Base-by-base conservation (phyloP, 192 early-diverging fungal species). In the Linnemannia elongata region DNA sequence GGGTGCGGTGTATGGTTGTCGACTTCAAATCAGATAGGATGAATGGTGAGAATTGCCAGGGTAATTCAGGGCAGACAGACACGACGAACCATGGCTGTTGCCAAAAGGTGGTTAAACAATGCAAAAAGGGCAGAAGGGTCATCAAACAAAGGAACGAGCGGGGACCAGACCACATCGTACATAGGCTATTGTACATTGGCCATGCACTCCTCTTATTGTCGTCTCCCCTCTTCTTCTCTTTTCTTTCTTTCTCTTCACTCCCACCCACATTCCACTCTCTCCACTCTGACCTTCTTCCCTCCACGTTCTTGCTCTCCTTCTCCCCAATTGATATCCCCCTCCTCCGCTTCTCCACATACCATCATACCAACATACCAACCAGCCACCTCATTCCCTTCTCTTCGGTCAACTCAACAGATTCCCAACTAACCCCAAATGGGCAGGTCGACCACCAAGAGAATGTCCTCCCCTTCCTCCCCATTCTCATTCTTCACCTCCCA, bases 401-500 rank as follows among this genome's bases (percentile, higher is more conserved):
- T 15, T 6, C 13, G 60, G 35, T 66, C 60, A 66, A 66, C 60
- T 66, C 27, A 10, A 15, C 1, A 13, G 3, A 4, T 3, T 66
- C 17, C 27, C 30, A 27, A 33, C 30, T 33, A 66, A 12, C 27
- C 60, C 27, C 60, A 33, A 66, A 66, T 66, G 60, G 60, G 60
- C 60, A 66, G 60, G 60, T 66, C 60, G 30, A 27, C 60, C 3
- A 30, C 3, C n/a, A 66, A 66, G 2, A 12, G 60, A 71, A 71
- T 71, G 69, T 30, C 44, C 44, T 45, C 44, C 22, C 41, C 4
- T n/a, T 44, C 42, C 42, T 73, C 72, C 8, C 30, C 44, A 41
- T 45, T 80, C 41, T 22, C 73, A 6, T 27, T 81, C 47, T 66
- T 81, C 15, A 15, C 63, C 9, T 36, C 73, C 1, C 38, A 69